Evolutionary conservation across 768 basidiomycete genomes (phyloP), one percentile per base, ranked within the genome.

Genomic region (Boletus sp.): DNA sequence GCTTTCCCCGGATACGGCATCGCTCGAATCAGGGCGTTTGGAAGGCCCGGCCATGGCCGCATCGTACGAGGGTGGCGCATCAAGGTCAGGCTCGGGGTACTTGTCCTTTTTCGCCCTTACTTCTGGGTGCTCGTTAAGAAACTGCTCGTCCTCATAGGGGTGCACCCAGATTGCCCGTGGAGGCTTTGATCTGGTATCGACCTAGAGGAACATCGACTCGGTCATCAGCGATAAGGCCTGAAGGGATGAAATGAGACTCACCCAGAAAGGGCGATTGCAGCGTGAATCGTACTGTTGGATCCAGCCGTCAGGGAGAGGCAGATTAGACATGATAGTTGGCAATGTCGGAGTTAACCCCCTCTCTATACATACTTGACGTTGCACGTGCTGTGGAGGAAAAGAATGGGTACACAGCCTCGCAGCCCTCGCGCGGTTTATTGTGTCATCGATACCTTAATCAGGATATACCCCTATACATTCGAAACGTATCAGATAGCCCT

Each of bases 131-230:
- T 81, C 78, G 5, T 57, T 62, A n/a, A 87, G 75, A 68, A 79
- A 89, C 50, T 82, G 76, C 46, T 84, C 81, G 66, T 89, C 87
- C 54, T 89, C 85, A 56, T 82, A 82, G 1, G 89, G 88, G 64
- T 91, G 87, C 1, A 77, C 76, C 89, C 88, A 91, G 63, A 83
- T 89, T 0, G 83, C 77, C 0, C 88, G 80, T 1, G 86, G 82
- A 8, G 89, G 88, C 8, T 68, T 74, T 1, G 83, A 80, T 55
- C 71, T 75, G 0, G 86, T 89, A 58, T 90, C 85, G 17, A 89
- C 83, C 84, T 87, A 47, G 45, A 12, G 10, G 20, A 15, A 30
- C 20, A n/a, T 42, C 32, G n/a, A 18, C 17, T 36, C 45, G 41
- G 42, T 6, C 9, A 11, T n/a, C 18, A 3, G 15, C 17, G 7